Base-by-base conservation (phyloP, 176 grass and related monocot species). In the Aegilops bicornis region DNA sequence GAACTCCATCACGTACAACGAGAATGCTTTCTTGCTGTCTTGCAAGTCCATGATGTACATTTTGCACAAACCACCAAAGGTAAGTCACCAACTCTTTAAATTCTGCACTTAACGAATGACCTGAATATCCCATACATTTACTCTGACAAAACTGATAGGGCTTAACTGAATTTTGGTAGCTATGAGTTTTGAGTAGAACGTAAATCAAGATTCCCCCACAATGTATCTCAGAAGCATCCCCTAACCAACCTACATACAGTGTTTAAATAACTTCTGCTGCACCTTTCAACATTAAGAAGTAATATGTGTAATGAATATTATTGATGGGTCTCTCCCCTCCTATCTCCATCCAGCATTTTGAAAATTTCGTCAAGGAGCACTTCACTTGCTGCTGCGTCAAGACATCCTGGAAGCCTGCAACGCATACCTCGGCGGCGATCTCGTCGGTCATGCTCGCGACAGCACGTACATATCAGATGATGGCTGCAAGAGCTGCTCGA, bases 1-100 rank as follows among this genome's bases (percentile, higher is more conserved):
- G 83, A 99, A 96, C 82, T 99, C 97, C 54, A 63, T 99, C 64
- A 93, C 88, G n/a, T 96, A 99, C 81, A 99, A 99, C 62, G 97
- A 99, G 83, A 99, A 99, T 79, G 90, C 94, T 45, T 96, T 99
- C 86, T 78, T 99, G 73, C 73, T 96, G 50, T 94, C 92, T 43
- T 94, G 97, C 94, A 96, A 93, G 73, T 96, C 94, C 70, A 99
- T 96, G 92, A 69, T 94, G 83, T 96, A 99, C 65, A 63, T 96
- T 72, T 80, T 96, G 62, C 86, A 83, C 50, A 94, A 90, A 50
- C 97, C 97, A 85, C 97, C 97, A 33, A 99, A 94, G 97, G 97
- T 92, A 86, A 71, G 71, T 52, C 19, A n/a, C 82, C 30, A 81
- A 14, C 2, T 82, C 83, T 50, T 4, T 62, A 36, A 67, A 54